Evolutionary conservation across 176 grass and related monocot genomes (phyloP), one percentile per base, ranked within the genome.

Genomic region (Lolium rigidum): DNA sequence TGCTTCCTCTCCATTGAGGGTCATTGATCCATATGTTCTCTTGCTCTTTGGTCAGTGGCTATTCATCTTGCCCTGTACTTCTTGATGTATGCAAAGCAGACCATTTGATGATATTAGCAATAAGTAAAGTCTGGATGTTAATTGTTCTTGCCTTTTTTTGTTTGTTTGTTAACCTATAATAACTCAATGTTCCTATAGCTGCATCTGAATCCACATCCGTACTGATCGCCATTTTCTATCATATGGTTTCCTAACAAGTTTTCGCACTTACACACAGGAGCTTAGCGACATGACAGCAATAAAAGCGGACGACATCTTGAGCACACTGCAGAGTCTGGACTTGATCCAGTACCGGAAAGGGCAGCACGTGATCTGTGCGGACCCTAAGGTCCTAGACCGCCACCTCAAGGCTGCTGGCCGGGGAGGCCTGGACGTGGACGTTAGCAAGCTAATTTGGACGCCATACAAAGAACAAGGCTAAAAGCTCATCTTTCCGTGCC

Each of bases 261-360:
- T 1, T 71, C 9, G 37, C 18, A 13, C 61, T 77, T 88, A 26
- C 43, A 79, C 60, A 31, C 91, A 99, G 97, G 97, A 99, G 83
- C 91, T 99, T 47, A 99, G 97, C 16, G 94, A 97, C 41, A 99
- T 99, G 97, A 99, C 97, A 10, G 92, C 94, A 2, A 99, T 99
- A 74, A 99, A 97, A 76, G 80, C 97, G 2, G 94, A 99, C 14
- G 97, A 99, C 80, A 94, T 99, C 60, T 93, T 97, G 82, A 88
- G 80, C 80, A 99, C 97, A 15, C 43, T 99, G 77, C 94, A 99
- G 84, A 92, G 88, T 76, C 90, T 99, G 26, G 94, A 95, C 80
- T 60, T 99, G 72, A 96, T 97, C 87, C 94, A 97, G 77, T 99
- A 99, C 82, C 84, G 92, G 24, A 99, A 99, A 80, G 97, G 97